phyloP scores from a whole-genome alignment of 176 grass and related monocot species.

The Luzula sylvatica region DNA sequence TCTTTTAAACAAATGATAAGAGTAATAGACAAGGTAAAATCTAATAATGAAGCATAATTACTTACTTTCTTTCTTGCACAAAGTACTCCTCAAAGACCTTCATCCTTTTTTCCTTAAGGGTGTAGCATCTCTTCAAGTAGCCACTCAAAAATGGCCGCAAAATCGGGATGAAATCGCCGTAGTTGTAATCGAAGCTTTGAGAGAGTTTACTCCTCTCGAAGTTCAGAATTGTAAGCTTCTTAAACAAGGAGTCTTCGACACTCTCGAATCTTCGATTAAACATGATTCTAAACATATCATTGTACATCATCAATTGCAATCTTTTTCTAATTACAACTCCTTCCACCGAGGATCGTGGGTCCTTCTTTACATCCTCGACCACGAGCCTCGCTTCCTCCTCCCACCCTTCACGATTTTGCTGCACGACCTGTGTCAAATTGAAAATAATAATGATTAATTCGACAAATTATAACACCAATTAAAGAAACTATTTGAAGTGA shows the following conservation, averaged over 20 bases:
- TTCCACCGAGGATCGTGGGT: constrained; percentile 28
- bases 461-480: too few species aligned
- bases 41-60: not conserved
- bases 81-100: constrained; percentile 82
- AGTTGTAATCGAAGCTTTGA: constrained; percentile 47
- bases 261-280: constrained; percentile 67
- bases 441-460: not conserved
- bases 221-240: constrained; percentile 74
- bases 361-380: constrained; percentile 49
- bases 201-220: constrained; percentile 60
- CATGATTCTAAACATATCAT: constrained; percentile 99
- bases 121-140: constrained; percentile 37
- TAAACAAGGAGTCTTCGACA: constrained; percentile 59
- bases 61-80: constrained; percentile 77
- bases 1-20: not conserved
- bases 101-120: constrained; percentile 55
- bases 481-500: too few species aligned
- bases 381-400: constrained; percentile 74
- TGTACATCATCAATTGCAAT: constrained; percentile 97
- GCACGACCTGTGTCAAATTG: constrained; percentile 36
- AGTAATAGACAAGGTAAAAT: not conserved
- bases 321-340: constrained; percentile 49
- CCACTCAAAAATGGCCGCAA: constrained; percentile 23
- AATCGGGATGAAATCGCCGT: constrained; percentile 44
- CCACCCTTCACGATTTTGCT: constrained; percentile 66